These are phyloP conservation scores for Ustulina deusta DNA, from an alignment of 2,329 filamentous ascomycete genomes.

Conservation along the genomic window DNA sequence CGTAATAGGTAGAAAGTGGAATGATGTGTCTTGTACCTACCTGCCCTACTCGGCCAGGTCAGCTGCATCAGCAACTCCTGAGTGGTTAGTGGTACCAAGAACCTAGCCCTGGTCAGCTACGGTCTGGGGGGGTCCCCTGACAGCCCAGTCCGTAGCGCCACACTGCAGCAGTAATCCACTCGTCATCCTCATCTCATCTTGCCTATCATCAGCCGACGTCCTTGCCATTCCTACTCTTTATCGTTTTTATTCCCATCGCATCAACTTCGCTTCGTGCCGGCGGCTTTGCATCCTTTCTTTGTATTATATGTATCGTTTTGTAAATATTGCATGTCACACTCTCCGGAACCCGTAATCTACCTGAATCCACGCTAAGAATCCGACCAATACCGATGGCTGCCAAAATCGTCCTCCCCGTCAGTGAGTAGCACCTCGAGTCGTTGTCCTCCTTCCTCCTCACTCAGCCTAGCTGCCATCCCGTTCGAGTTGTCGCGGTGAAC, in stretches of 20 bases:
- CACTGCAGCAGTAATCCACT: not conserved
- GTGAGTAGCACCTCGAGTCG: conserved; percentile 25
- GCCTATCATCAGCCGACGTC: conserved; percentile 8
- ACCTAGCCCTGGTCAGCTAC: no score
- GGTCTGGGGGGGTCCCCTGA: no score
- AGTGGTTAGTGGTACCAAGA: not conserved
- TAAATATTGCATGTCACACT: conserved; percentile 1
- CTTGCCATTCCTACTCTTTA: conserved; percentile 10
- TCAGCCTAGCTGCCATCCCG: not conserved
- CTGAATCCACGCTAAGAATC: not conserved
- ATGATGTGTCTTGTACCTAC: no score
- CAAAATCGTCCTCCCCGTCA: conserved; percentile 48
- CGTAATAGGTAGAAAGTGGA: not conserved
- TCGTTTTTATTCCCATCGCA: conserved; percentile 5
- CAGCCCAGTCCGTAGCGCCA: not conserved
- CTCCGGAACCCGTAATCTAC: not conserved
- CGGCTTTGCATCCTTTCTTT: conserved; percentile 7
- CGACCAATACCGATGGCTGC: conserved; percentile 47
- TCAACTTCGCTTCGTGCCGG: conserved; percentile 16
- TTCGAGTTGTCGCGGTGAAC: not conserved
- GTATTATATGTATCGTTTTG: conserved; percentile 17
- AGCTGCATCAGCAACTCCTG: conserved; percentile 1
- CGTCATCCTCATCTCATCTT: conserved; percentile 13
- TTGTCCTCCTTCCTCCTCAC: not conserved
- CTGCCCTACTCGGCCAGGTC: not conserved